A percentile compares a stretch with the other conserved stretches of the same genome.
Evolutionary conservation across 2,329 filamentous ascomycete species (phyloP).

Genomic region (Colletotrichum tropicale): DNA sequence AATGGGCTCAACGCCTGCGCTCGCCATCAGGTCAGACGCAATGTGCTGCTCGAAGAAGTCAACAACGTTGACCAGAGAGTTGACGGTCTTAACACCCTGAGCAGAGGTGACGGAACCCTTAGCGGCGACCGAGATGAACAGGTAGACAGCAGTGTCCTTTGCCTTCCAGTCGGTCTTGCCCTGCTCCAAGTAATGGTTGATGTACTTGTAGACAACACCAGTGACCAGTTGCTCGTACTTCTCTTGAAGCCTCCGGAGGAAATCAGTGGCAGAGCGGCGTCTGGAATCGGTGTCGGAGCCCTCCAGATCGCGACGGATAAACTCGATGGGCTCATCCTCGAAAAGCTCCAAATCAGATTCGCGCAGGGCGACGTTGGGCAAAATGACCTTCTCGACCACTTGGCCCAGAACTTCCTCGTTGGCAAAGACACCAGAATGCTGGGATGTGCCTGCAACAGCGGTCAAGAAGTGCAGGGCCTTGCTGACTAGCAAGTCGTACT

Average conservation of each 20-base stretch:
- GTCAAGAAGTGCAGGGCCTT: slow-evolving; percentile 94
- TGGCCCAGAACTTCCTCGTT: slow-evolving; percentile 78
- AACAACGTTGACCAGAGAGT: slow-evolving; percentile 84
- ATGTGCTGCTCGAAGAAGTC: slow-evolving; percentile 96
- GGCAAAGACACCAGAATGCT: slow-evolving; percentile 87
- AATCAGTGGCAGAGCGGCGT: slow-evolving; percentile 91
- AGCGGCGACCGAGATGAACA: slow-evolving; percentile 92
- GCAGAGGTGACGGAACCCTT: slow-evolving; percentile 87
- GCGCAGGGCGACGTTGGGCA: slow-evolving; percentile 89
- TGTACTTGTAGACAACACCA: slow-evolving; percentile 84
- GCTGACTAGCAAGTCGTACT: slow-evolving; percentile 94
- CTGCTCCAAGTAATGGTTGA: slow-evolving; percentile 84
- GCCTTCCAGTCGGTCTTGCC: slow-evolving; percentile 89
- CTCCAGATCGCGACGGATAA: slow-evolving; percentile 92
- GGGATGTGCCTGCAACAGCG: slow-evolving; percentile 77
- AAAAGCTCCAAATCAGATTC: slow-evolving; percentile 96
- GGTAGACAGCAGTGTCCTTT: slow-evolving; percentile 97
- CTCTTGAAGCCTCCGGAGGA: slow-evolving; percentile 85
- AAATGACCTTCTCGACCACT: slow-evolving; percentile 93
- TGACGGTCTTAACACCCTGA: slow-evolving; percentile 90
- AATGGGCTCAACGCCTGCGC: slow-evolving; percentile 75
- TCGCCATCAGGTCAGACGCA: slow-evolving; percentile 82
- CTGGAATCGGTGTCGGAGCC: slow-evolving; percentile 96
- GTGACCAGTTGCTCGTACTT: slow-evolving; percentile 89
- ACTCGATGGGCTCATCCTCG: slow-evolving; percentile 98